Evolutionary conservation across 305 asterid genomes (phyloP).

Genomic region (Solanum hybrid): DNA sequence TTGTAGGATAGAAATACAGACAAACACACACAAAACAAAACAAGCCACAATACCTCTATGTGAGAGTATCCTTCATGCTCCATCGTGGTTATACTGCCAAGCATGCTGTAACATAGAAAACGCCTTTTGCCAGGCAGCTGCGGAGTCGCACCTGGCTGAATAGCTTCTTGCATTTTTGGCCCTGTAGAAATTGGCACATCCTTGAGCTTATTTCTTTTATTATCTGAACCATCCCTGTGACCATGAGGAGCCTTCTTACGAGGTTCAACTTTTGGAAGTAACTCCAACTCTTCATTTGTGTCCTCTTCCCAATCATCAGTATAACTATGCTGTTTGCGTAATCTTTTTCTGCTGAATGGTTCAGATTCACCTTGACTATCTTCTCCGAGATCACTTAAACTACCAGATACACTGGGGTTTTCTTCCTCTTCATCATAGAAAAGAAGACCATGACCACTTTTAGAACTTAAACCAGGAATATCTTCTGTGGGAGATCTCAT

Average conservation of each 20-base stretch:
- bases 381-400: constrained; percentile 73
- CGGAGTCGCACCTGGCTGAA: constrained; percentile 92
- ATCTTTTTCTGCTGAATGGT: constrained; percentile 59
- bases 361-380: constrained; percentile 59
- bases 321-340: constrained; percentile 39
- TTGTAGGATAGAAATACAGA: background rate
- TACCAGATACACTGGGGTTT: constrained; percentile 60
- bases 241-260: constrained; percentile 46
- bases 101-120: constrained; percentile 86
- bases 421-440: constrained; percentile 70
- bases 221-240: constrained; percentile 29
- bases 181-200: constrained; percentile 27
- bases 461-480: constrained; percentile 51
- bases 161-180: constrained; percentile 71
- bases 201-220: constrained; percentile 36
- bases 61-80: constrained; percentile 91
- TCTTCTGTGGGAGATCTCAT: constrained; percentile 95
- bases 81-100: constrained; percentile 90
- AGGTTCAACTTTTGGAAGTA: constrained; percentile 44
- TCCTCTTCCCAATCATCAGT: constrained; percentile 62
- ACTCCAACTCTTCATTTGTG: constrained; percentile 37
- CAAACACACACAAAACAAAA: background rate
- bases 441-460: constrained; percentile 51
- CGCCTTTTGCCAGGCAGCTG: constrained; percentile 78
- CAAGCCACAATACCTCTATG: constrained; percentile 54